Evolutionary conservation across 148 eudicot species (phyloP).

Genomic region (Selenicereus undatus): DNA sequence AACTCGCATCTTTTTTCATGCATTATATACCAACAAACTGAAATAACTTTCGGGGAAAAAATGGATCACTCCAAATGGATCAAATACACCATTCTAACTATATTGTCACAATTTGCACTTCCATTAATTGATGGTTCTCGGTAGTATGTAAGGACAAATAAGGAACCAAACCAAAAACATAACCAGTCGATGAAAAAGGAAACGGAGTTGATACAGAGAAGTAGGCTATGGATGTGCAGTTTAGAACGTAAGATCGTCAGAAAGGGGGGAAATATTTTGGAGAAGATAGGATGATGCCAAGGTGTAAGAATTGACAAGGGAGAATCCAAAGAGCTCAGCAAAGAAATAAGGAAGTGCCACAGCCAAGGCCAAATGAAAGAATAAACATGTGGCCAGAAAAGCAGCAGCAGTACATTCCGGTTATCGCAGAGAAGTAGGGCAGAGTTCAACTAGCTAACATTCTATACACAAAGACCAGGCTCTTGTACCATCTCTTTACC

Average conservation of each 20-base stretch:
- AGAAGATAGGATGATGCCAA: neutral
- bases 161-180: neutral
- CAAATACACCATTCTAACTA: neutral
- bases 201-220: constrained; percentile 5
- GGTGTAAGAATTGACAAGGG: constrained; percentile 1
- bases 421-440: constrained; percentile 15
- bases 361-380: constrained; percentile 3
- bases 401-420: constrained; percentile 25
- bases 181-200: neutral
- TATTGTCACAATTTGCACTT: neutral
- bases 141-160: neutral
- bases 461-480: constrained; percentile 38
- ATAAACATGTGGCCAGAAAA: constrained; percentile 4
- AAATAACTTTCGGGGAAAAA: neutral
- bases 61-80: neutral
- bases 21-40: neutral
- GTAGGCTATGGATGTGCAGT: neutral
- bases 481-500: constrained; percentile 66
- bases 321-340: neutral
- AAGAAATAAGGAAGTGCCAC: neutral
- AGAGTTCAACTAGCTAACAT: constrained; percentile 22
- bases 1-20: neutral
- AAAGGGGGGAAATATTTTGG: constrained; percentile 5
- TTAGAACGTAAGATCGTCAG: constrained; percentile 4
- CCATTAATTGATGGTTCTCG: neutral